These are phyloP conservation scores for Blastobotrys chiropterorum DNA, from an alignment of 805 yeast genomes.

Conservation along the genomic window DNA sequence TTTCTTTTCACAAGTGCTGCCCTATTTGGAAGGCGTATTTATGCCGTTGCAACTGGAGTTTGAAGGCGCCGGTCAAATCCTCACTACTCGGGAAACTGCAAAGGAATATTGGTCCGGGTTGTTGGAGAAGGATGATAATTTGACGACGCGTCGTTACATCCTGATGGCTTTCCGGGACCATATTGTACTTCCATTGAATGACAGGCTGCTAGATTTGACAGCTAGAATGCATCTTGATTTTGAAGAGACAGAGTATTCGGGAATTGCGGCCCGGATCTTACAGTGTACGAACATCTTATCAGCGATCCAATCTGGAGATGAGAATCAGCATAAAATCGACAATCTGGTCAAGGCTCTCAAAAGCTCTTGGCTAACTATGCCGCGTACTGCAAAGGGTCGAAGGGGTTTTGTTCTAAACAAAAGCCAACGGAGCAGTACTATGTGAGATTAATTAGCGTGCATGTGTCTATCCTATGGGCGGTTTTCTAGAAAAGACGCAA, in stretches of 20 bases:
- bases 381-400: conserved; percentile 26
- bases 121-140: conserved; percentile 16
- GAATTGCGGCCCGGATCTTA: conserved; percentile 35
- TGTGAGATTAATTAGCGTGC: neutral
- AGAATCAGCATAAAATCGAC: conserved; percentile 54
- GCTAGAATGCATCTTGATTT: conserved; percentile 1
- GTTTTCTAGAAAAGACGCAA: too few relatives aligned
- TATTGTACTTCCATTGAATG: conserved; percentile 29
- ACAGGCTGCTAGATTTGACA: conserved; percentile 19
- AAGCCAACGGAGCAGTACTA: neutral
- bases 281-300: conserved; percentile 60
- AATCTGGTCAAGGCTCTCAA: conserved; percentile 34
- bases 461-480: neutral
- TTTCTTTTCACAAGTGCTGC: conserved; percentile 49
- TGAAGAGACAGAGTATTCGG: conserved; percentile 12
- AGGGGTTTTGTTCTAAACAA: conserved; percentile 22
- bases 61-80: conserved; percentile 38
- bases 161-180: conserved; percentile 33
- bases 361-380: conserved; percentile 25
- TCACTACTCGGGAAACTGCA: conserved; percentile 31
- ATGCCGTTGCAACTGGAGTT: conserved; percentile 52
- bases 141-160: conserved; percentile 26
- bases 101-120: conserved; percentile 32
- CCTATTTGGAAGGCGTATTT: conserved; percentile 55
- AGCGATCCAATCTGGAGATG: conserved; percentile 47